Percentiles rank a stretch among this genome's conserved stretches.
These are phyloP conservation scores for Tagetes patula DNA, from an alignment of 129 eudicot species.

Conservation along the genomic window DNA sequence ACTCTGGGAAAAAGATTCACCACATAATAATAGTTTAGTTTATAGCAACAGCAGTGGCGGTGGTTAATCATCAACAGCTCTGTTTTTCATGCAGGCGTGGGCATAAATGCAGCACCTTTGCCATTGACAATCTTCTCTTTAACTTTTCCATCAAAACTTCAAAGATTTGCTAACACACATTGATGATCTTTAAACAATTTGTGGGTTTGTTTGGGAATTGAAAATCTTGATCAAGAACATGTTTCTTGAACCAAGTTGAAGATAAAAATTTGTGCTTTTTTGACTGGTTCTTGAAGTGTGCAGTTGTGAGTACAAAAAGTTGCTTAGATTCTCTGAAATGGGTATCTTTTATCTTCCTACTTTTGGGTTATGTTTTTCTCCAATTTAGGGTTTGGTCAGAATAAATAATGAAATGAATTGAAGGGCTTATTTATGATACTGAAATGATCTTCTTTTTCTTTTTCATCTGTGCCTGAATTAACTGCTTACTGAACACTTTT, in stretches of 20 bases:
- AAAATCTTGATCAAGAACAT: not conserved
- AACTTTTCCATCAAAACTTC: conserved; percentile 37
- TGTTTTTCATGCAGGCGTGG: conserved; percentile 91
- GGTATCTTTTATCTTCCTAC: conserved; percentile 64
- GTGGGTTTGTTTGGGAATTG: conserved; percentile 16
- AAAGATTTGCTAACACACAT: conserved; percentile 19
- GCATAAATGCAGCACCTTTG: conserved; percentile 74
- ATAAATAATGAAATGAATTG: conserved; percentile 25
- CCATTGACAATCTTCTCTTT: conserved; percentile 39
- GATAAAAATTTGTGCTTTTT: conserved; percentile 26
- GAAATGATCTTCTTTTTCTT: conserved; percentile 38
- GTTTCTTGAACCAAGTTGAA: conserved; percentile 24
- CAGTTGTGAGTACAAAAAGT: conserved; percentile 51
- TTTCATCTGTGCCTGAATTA: conserved; percentile 30
- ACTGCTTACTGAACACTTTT: conserved; percentile 41
- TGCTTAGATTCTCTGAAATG: conserved; percentile 72
- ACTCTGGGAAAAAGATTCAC: conserved; percentile 26
- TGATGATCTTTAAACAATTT: not conserved
- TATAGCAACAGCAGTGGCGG: conserved; percentile 64
- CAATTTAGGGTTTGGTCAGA: conserved; percentile 52
- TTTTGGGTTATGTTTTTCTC: conserved; percentile 45
- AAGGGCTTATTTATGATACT: conserved; percentile 46
- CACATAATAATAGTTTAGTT: conserved; percentile 18
- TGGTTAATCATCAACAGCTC: conserved; percentile 98
- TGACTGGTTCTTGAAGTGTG: conserved; percentile 20